phyloP scores from a whole-genome alignment of 106 monocot genomes.

The Dendrobium catenatum region DNA sequence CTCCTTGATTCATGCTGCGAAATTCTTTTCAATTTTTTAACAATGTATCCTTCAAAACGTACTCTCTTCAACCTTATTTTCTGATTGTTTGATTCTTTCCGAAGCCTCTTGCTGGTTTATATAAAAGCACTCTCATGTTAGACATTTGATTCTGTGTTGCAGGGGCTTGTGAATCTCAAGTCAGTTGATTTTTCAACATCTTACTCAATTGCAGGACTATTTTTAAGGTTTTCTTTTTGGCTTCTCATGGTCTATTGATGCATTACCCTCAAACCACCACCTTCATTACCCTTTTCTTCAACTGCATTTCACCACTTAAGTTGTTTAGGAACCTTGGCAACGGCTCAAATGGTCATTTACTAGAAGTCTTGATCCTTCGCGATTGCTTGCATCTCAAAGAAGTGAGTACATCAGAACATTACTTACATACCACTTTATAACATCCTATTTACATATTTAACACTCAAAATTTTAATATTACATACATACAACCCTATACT shows the following conservation, averaged over 20 bases:
- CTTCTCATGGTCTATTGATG: not conserved
- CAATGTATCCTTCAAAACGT: not conserved
- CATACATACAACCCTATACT: no score
- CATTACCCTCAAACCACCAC: not conserved
- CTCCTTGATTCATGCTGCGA: not conserved
- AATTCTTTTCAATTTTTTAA: not conserved
- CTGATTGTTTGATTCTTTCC: conserved; percentile 1
- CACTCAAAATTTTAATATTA: no score
- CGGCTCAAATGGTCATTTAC: conserved; percentile 15
- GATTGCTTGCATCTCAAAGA: conserved; percentile 79
- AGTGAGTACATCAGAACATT: conserved; percentile 29
- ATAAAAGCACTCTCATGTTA: conserved; percentile 2
- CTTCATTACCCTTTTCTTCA: conserved; percentile 3
- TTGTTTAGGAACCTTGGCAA: conserved; percentile 45
- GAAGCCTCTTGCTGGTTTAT: not conserved
- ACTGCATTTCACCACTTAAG: conserved; percentile 20
- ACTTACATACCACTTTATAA: not conserved
- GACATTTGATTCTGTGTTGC: conserved; percentile 12
- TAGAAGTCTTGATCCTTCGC: conserved; percentile 63
- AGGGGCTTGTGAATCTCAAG: conserved; percentile 47
- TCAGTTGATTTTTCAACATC: conserved; percentile 63
- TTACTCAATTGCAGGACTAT: conserved; percentile 45
- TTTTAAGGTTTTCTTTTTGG: conserved; percentile 37
- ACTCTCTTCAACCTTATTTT: not conserved
- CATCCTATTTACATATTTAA: no score